A percentile compares a stretch with the other conserved stretches of the same genome.
Conservation (phyloP, 768 basidiomycete species). For the Agaricus subrufescens region DNA sequence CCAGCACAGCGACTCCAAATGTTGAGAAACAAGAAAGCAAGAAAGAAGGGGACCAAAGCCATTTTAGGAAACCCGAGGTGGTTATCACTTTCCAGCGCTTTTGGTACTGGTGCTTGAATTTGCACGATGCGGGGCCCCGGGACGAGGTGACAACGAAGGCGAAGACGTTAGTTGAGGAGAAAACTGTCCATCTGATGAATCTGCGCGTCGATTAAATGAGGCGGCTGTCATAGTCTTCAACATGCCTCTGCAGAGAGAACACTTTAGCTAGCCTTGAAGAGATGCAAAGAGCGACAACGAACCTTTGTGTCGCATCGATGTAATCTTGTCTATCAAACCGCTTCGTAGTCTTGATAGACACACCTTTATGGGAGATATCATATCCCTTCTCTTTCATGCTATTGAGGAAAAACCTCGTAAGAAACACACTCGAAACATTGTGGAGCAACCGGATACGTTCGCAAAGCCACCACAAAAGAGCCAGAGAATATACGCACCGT, state of each 20-base stretch:
- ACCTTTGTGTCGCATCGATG: slow-evolving; percentile 74
- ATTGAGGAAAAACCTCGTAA: not conserved
- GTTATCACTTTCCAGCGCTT: slow-evolving; percentile 11
- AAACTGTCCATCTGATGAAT: not conserved
- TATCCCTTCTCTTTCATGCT: slow-evolving; percentile 58
- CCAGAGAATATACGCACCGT: slow-evolving; percentile 34
- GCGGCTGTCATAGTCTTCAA: slow-evolving; percentile 28
- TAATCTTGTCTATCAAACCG: slow-evolving; percentile 60
- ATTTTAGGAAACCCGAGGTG: too few species aligned
- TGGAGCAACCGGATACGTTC: not conserved
- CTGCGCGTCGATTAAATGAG: slow-evolving; percentile 6
- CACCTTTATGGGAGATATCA: slow-evolving; percentile 52
- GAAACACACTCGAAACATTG: not conserved
- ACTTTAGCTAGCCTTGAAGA: not conserved
- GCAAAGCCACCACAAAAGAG: not conserved
- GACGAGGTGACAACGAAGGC: not conserved
- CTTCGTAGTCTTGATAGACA: slow-evolving; percentile 60
- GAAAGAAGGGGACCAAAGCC: too few species aligned
- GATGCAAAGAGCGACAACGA: slow-evolving; percentile 9
- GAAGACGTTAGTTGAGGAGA: slow-evolving; percentile 1
- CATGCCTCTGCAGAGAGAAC: slow-evolving; percentile 34
- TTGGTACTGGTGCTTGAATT: slow-evolving; percentile 20
- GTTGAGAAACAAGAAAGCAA: too few species aligned
- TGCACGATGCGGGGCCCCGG: slow-evolving; percentile 16
- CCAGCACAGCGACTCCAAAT: too few species aligned